phyloP scores from a whole-genome alignment of 495 filamentous ascomycete species.

The Aspergillus incahuasiensis region DNA sequence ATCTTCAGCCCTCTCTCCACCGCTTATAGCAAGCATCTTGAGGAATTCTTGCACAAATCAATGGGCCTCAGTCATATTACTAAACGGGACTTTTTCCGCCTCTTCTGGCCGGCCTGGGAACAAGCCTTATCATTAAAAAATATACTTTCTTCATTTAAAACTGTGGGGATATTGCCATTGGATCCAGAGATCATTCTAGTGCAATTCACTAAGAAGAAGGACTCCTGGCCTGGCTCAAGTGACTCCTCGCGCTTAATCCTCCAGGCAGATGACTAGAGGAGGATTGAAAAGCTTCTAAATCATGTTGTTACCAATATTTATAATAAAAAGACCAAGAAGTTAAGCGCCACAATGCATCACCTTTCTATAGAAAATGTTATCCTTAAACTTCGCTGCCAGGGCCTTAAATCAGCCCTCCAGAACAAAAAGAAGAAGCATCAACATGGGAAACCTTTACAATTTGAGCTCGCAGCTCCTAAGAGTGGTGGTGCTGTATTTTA shows the following conservation, averaged over 20 bases:
- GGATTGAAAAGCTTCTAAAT: slow-evolving; percentile 3
- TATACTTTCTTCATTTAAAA: neutral
- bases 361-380: slow-evolving; percentile 1
- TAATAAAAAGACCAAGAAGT: slow-evolving; percentile 2
- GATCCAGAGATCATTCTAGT: slow-evolving; percentile 3
- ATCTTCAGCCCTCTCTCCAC: neutral
- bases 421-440: slow-evolving; percentile 6
- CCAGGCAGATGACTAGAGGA: slow-evolving; percentile 2
- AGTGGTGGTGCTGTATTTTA: neutral
- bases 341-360: neutral
- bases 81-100: slow-evolving; percentile 3
- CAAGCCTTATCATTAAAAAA: neutral
- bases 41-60: neutral
- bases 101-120: neutral
- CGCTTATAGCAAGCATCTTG: neutral
- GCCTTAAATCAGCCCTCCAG: neutral
- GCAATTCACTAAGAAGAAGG: neutral
- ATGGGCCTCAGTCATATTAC: neutral
- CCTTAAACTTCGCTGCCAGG: neutral
- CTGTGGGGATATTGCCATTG: neutral
- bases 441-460: neutral
- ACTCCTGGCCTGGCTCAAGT: neutral
- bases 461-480: neutral
- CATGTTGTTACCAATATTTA: neutral
- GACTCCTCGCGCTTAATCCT: neutral